Conservation (phyloP, 192 early-diverging fungal species). For the Entomortierella beljakovae region DNA sequence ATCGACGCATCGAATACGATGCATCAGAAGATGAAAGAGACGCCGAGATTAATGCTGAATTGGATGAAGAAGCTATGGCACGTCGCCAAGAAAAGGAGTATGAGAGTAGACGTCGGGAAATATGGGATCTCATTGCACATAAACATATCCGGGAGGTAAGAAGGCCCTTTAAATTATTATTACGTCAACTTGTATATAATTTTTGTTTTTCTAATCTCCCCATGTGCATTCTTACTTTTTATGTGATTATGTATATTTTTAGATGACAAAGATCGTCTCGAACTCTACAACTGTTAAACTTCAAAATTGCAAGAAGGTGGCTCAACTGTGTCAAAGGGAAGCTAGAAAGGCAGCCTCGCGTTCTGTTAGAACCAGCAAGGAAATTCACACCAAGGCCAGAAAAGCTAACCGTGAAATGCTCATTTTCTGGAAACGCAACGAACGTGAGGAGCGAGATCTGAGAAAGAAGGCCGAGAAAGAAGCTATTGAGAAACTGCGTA, state of each 20-base stretch:
- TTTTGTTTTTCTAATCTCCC: no score
- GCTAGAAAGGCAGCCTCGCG: constrained; percentile 67
- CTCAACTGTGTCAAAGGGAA: constrained; percentile 80
- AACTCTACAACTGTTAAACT: constrained; percentile 55
- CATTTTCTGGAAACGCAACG: constrained; percentile 92
- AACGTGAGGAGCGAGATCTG: constrained; percentile 89
- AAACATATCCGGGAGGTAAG: constrained; percentile 46
- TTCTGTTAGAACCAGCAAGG: constrained; percentile 67
- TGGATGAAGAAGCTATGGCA: constrained; percentile 26
- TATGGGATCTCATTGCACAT: constrained; percentile 53
- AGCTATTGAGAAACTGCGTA: constrained; percentile 77
- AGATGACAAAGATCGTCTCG: constrained; percentile 63
- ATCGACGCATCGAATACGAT: constrained; percentile 23
- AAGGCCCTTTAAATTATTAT: neutral
- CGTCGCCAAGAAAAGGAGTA: constrained; percentile 44
- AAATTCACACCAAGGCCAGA: constrained; percentile 71
- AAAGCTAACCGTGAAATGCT: constrained; percentile 73
- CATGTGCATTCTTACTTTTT: no score
- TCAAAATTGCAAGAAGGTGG: constrained; percentile 77
- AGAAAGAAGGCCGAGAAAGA: constrained; percentile 91
- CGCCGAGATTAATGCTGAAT: neutral
- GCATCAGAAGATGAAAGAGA: constrained; percentile 18
- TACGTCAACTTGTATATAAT: no score
- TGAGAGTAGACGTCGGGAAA: constrained; percentile 32
- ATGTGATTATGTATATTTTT: no score